Evolutionary conservation across 441 rosid species (phyloP).

Genomic region (Metrosideros polymorpha): DNA sequence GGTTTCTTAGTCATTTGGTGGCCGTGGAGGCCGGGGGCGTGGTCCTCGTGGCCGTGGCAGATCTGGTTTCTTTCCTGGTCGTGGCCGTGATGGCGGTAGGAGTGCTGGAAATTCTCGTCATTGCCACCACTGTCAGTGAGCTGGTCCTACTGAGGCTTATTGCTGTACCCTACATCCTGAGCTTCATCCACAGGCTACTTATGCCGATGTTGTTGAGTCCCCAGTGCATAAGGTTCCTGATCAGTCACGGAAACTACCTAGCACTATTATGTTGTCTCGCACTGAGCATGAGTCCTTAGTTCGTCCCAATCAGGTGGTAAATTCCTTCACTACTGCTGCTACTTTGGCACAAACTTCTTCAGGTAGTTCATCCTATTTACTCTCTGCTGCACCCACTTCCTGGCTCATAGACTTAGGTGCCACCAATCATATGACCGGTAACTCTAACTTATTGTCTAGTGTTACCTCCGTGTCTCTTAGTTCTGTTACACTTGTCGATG

Average conservation of each 20-base stretch:
- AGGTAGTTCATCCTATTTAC: neutral
- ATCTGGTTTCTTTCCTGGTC: neutral
- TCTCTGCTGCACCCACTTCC: neutral
- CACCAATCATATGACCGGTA: neutral
- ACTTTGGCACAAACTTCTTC: neutral
- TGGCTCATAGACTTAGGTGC: rapidly evolving
- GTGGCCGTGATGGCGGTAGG: rapidly evolving
- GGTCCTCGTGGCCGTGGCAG: neutral
- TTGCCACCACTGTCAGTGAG: neutral
- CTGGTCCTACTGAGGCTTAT: neutral
- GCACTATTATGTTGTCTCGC: neutral
- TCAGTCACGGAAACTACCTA: neutral
- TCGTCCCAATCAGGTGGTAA: neutral
- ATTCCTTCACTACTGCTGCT: neutral
- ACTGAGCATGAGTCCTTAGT: neutral
- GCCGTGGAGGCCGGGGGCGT: neutral
- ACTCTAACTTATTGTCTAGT: neutral
- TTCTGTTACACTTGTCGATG: neutral
- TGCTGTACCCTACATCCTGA: neutral
- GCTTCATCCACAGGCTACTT: neutral
- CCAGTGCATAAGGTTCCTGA: neutral
- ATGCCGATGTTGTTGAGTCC: neutral
- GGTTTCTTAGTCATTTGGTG: neutral
- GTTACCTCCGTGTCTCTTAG: neutral
- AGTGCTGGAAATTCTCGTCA: neutral